A percentile compares a stretch with the other conserved stretches of the same genome.
These are phyloP conservation scores for Coemansia sp. DNA, from an alignment of 192 early-diverging fungal species.

Conservation along the genomic window DNA sequence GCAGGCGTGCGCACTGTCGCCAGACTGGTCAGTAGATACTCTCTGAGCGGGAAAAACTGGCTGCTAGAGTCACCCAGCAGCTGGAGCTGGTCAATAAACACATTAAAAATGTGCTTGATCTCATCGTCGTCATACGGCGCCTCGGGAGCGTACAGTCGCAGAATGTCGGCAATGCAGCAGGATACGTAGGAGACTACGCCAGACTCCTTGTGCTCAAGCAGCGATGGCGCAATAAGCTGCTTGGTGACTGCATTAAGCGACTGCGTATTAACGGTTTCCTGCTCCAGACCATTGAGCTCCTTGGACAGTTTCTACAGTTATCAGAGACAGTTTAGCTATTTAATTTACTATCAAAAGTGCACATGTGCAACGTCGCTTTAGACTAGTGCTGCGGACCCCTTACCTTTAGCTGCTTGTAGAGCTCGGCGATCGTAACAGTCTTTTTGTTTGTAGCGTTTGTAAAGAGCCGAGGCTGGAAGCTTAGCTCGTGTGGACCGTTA, in stretches of 20 bases:
- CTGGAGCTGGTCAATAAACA: conserved; percentile 78
- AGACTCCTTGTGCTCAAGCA: conserved; percentile 77
- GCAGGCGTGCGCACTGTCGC: conserved; percentile 80
- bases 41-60: conserved; percentile 70
- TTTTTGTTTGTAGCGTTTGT: conserved; percentile 38
- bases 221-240: conserved; percentile 63
- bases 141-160: conserved; percentile 91
- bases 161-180: conserved; percentile 88
- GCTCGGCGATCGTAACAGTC: conserved; percentile 38
- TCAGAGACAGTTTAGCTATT: conserved; percentile 1
- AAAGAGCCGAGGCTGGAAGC: conserved; percentile 52
- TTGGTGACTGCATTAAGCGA: conserved; percentile 64
- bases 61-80: conserved; percentile 56
- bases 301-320: conserved; percentile 66
- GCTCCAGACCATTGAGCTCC: conserved; percentile 69
- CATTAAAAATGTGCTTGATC: conserved; percentile 73
- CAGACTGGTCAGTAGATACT: conserved; percentile 86
- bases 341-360: neutral
- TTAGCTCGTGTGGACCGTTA: conserved; percentile 31
- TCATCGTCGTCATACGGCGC: conserved; percentile 80
- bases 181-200: conserved; percentile 70
- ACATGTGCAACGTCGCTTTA: neutral
- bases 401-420: conserved; percentile 54
- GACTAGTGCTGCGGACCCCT: neutral
- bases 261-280: conserved; percentile 68